Evolutionary conservation across 164 flowering plant species (phyloP), one percentile per base, ranked within the genome.

Genomic region (Warburgia ugandensis): DNA sequence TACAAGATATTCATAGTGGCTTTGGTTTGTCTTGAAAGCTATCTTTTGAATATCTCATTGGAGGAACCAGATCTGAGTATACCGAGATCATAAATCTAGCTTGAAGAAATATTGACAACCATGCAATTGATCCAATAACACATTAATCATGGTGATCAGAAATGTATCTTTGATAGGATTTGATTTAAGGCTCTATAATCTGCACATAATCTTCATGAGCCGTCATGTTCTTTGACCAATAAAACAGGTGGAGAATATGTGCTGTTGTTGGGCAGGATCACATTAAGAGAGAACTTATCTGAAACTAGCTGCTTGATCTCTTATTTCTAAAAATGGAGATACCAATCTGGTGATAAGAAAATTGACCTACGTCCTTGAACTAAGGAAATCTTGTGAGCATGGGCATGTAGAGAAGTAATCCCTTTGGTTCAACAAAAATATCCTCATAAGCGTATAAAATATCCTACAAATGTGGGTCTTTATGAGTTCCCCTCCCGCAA

Each of bases 41-140:
- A 9, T 38, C 38, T 54, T 29, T 4, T 7, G 27, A 10, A 42
- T 10, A n/a, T 54, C 37, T 1, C 1, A 4, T 5, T 14, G 14
- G 2, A 20, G 26, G 12, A 54, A 13, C 5, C 37, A 26, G 14
- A 54, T 42, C 38, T 54, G 29, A 16, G 29, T 48, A 22, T 54
- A 54, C 8, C 48, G 16, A 3, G 48, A 8, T 1, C 26, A 9
- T 1, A 54, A 14, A 19, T 54, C 40, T 14, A 49, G 23, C 40
- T 29, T 54, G 3, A 39, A 40, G 16, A 54, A 54, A n/a, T 12
- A 54, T 19, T 2, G 4, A 6, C 39, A 38, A 2, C 57, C 57
- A 19, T 28, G 6, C n/a, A 54, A 29, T 42, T 54, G 48, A 20
- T 54, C 48, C 27, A 54, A 42, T 17, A 54, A n/a, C 19, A 41